Evolutionary conservation across 1,284 basidiomycete species (phyloP).

Genomic region (Uromyces viciae-fabae): DNA sequence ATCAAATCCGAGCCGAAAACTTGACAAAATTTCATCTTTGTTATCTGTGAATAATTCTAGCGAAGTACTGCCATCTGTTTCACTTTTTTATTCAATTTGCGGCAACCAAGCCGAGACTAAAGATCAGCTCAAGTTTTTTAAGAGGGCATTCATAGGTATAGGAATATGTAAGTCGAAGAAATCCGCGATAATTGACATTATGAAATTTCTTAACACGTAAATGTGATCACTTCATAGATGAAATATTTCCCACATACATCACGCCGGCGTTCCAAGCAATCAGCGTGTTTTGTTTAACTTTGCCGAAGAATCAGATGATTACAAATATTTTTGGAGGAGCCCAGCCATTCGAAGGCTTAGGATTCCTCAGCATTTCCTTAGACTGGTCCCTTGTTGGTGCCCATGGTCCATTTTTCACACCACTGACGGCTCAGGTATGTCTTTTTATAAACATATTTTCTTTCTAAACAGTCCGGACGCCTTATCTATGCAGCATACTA

Average conservation of each 20-base stretch:
- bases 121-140: slow-evolving; percentile 40
- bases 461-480: neutral
- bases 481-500: neutral
- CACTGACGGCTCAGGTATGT: slow-evolving; percentile 32
- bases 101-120: slow-evolving; percentile 1
- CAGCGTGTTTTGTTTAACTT: slow-evolving; percentile 35
- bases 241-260: slow-evolving; percentile 40
- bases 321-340: slow-evolving; percentile 42
- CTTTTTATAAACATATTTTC: neutral
- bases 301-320: slow-evolving; percentile 18
- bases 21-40: neutral
- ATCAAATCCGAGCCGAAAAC: no score
- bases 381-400: slow-evolving; percentile 42
- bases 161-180: slow-evolving; percentile 17
- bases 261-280: slow-evolving; percentile 38
- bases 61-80: slow-evolving; percentile 40
- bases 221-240: slow-evolving; percentile 21
- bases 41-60: neutral
- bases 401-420: slow-evolving; percentile 38
- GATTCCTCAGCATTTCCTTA: slow-evolving; percentile 29
- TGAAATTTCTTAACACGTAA: neutral
- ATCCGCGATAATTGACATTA: neutral
- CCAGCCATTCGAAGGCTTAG: slow-evolving; percentile 41
- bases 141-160: slow-evolving; percentile 36
- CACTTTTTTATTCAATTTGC: slow-evolving; percentile 38